Evolutionary conservation across 495 filamentous ascomycete species (phyloP), one percentile per base, ranked within the genome.

Genomic region (Xylona heveae): DNA sequence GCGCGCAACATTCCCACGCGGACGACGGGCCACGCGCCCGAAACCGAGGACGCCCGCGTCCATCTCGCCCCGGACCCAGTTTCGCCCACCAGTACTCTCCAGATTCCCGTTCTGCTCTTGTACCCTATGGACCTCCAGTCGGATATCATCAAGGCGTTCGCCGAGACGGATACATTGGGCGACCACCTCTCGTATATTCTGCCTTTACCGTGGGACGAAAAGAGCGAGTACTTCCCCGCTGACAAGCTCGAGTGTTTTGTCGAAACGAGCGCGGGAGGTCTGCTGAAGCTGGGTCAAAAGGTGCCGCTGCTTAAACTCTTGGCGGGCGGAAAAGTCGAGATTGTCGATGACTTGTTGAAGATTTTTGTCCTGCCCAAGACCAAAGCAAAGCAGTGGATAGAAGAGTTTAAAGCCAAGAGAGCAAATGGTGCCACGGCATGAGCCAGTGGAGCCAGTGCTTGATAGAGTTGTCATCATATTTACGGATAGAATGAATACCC

Each of bases 251-350:
- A 93, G 42, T 84, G 77, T 41, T 97, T 75, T 47, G 77, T 84
- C 62, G 78, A 93, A 56, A 95, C 81, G 1, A 45, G 56, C 10
- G 54, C 59, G 0, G 82, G 84, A 0, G 90, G 88, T 7, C 42
- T 97, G 41, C 62, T 85, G 35, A 93, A 90, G 53, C 72, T 78
- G 0, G 85, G 88, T n/a, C 80, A 74, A 64, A 90, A 83, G 47
- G 53, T 80, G 33, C 57, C 68, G 14, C 46, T 94, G 38, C 44
- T 79, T 38, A 75, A 82, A 55, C 63, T 78, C 33, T 52, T 95
- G 37, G 56, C 58, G n/a, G 53, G 61, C 9, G 73, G 77, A n/a
- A 83, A 78, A 41, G 66, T 84, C 3, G 81, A 88, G 53, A 61
- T 95, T 17, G 66, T 90, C 28, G 88, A 97, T 59, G 77, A 78